A percentile compares a stretch with the other conserved stretches of the same genome.
Evolutionary conservation across 352 stramenopile genomes (phyloP).

Genomic region (Pseudoperonospora humuli): DNA sequence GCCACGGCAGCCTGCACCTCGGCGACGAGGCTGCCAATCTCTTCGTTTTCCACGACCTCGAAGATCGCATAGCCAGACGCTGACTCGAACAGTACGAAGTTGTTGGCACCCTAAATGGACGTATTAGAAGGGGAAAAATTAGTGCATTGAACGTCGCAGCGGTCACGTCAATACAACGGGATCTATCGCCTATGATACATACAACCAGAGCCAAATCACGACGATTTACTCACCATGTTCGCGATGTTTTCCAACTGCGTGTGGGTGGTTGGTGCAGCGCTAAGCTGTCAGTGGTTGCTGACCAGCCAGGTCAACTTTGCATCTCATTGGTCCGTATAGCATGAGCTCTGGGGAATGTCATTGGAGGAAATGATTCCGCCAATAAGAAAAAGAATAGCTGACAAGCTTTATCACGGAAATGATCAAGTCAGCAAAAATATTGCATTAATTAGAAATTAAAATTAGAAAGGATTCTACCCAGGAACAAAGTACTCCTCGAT

Average conservation of each 20-base stretch:
- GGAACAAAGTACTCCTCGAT: no score
- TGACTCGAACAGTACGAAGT: constrained; percentile 95
- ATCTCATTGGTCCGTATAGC: constrained; percentile 19
- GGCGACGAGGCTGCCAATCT: constrained; percentile 87
- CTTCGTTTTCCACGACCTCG: constrained; percentile 96
- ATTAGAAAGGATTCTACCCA: no score
- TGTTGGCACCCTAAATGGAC: constrained; percentile 40
- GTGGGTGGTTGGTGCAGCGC: constrained; percentile 11
- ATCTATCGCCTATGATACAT: background rate
- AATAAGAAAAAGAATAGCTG: background rate
- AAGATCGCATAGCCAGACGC: constrained; percentile 98
- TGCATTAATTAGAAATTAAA: no score
- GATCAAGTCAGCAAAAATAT: no score
- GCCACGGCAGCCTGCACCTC: constrained; percentile 90
- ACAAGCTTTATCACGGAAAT: no score
- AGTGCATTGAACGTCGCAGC: no score
- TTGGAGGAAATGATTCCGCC: no score
- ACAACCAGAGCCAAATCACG: background rate
- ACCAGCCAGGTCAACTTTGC: constrained; percentile 18
- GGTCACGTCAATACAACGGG: no score
- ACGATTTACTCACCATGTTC: constrained; percentile 26
- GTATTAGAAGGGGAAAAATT: constrained; percentile 9
- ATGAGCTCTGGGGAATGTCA: background rate
- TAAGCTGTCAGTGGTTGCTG: constrained; percentile 18
- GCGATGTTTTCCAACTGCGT: constrained; percentile 30